Base-by-base conservation (phyloP, 805 yeast genomes). In the Ogataea salicorniae region DNA sequence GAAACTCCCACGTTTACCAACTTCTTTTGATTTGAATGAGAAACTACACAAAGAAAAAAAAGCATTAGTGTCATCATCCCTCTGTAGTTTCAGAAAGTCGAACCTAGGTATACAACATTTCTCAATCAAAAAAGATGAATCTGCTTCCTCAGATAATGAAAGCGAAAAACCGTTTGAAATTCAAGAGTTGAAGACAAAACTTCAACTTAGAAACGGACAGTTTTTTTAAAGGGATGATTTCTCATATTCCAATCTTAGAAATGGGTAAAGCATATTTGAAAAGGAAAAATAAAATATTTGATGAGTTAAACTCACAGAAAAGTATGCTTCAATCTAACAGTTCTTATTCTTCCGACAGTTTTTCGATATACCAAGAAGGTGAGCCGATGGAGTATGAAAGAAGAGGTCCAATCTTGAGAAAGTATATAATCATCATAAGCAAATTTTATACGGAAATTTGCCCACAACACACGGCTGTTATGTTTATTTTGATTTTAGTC, bases 401-500 rank as follows among this genome's bases (percentile, higher is more conserved):
- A n/a, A 11, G 7, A 15, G 22, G 6, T 8, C 36, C n/a, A 13
- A 26, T 26, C 4, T 26, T 35, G 9, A 29, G 9, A 20, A n/a
- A 16, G 13, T 17, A 16, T n/a, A 31, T 5, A 17, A 17, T 8
- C n/a, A n/a, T 11, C 13, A 31, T 3, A 39, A 29, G 6, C 7
- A 4, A 34, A 11, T 14, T 15, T 6, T 23, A 31, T 6, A 2
- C 14, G 6, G 35, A 35, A n/a, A 17, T 16, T 11, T 58, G 62
- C 39, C 44, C 59, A 3, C 39, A 46, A 9, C 15, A 41, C 1
- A 50, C 46, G 7, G 63, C 63, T 1, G 20, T 55, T 7, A 6
- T 57, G 2, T 45, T 62, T 11, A 33, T 64, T 1, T 33, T 58
- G 4, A 17, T 54, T 15, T 56, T 65, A 4, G 41, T 58, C 18